Percentiles rank a stretch among this genome's conserved stretches.
Evolutionary conservation across 495 filamentous ascomycete genomes (phyloP).

Genomic region (Trypethelium eluteriae): DNA sequence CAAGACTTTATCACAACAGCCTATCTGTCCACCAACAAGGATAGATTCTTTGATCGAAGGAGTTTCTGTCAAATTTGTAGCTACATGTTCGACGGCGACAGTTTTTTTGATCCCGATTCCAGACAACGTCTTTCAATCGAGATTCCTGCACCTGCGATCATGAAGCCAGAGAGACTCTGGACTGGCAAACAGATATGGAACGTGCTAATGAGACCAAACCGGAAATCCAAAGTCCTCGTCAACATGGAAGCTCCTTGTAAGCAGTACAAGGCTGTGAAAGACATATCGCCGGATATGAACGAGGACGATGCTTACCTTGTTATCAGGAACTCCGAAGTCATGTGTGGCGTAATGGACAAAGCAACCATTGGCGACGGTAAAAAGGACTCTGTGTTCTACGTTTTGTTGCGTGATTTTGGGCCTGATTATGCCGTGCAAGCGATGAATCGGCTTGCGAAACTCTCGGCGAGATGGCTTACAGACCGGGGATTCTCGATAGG

Average conservation of each 20-base stretch:
- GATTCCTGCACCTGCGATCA: conserved; percentile 72
- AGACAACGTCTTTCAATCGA: conserved; percentile 55
- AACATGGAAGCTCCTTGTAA: conserved; percentile 91
- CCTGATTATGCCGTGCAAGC: conserved; percentile 78
- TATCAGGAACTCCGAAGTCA: conserved; percentile 91
- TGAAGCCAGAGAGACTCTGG: conserved; percentile 85
- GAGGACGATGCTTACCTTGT: conserved; percentile 81
- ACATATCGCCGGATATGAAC: conserved; percentile 60
- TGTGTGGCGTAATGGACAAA: conserved; percentile 98
- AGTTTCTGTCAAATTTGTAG: conserved; percentile 82
- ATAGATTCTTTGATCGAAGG: conserved; percentile 80
- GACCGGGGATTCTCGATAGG: conserved; percentile 95
- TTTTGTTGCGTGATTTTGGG: conserved; percentile 89
- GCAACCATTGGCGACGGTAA: conserved; percentile 90
- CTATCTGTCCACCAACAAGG: conserved; percentile 85
- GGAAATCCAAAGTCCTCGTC: conserved; percentile 66
- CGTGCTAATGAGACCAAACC: conserved; percentile 87
- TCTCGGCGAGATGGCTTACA: conserved; percentile 80
- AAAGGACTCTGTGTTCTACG: conserved; percentile 95
- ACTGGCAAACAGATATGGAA: conserved; percentile 98
- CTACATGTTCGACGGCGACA: conserved; percentile 81
- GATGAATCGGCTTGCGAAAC: conserved; percentile 89
- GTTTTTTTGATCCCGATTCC: conserved; percentile 31
- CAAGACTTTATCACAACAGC: conserved; percentile 98
- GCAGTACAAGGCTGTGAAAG: conserved; percentile 56